Percentiles rank a stretch among this genome's conserved stretches.
Evolutionary conservation across 2,329 filamentous ascomycete genomes (phyloP).

Genomic region (Ceratocystis smalleyi): DNA sequence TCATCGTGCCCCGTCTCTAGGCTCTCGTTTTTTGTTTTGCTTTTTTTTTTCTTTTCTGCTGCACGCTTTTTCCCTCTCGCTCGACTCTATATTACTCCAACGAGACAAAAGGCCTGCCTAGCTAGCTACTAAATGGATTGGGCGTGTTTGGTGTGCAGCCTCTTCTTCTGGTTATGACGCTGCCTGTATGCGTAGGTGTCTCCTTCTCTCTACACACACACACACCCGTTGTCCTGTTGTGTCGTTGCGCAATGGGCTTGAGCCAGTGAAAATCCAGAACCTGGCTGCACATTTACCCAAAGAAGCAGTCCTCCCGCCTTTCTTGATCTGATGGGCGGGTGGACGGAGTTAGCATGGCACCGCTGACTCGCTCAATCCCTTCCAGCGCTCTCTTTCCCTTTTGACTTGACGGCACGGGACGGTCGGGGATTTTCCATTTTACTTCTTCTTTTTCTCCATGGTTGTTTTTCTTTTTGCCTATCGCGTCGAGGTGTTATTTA

Average conservation of each 20-base stretch:
- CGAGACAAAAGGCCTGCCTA: no score
- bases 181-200: background rate
- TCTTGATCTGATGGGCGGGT: background rate
- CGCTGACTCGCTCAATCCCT: background rate
- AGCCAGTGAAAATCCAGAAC: background rate
- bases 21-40: background rate
- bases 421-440: background rate
- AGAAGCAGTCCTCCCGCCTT: background rate
- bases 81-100: background rate
- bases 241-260: background rate
- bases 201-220: background rate
- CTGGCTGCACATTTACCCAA: background rate
- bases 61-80: background rate
- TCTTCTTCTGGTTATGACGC: background rate
- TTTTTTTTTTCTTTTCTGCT: background rate
- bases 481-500: background rate
- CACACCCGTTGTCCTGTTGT: background rate
- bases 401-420: background rate
- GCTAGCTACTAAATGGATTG: no score
- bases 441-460: background rate
- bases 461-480: background rate
- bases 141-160: no score
- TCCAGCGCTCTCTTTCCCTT: background rate
- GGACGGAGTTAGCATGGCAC: background rate
- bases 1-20: no score